phyloP scores from a whole-genome alignment of 805 yeast genomes.

The Starmera amethionina region DNA sequence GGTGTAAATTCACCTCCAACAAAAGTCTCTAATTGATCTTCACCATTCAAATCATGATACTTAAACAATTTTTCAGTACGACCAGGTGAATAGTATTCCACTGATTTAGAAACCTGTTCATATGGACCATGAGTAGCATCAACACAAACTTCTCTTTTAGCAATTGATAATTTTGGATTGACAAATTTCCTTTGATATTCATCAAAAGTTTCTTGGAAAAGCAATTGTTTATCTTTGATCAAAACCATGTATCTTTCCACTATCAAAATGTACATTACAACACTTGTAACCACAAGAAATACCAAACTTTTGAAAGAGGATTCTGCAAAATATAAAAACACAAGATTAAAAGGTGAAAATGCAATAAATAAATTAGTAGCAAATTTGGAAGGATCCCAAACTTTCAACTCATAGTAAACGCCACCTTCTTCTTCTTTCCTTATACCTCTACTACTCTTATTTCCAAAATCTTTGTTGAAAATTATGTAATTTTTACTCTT shows the following conservation, averaged over 20 bases:
- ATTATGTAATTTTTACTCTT: constrained; percentile 16
- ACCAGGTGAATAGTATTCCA: constrained; percentile 22
- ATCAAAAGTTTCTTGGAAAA: constrained; percentile 48
- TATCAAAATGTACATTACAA: constrained; percentile 29
- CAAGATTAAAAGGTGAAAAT: constrained; percentile 49
- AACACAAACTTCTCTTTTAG: constrained; percentile 48
- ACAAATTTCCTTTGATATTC: constrained; percentile 59
- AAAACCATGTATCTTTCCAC: constrained; percentile 35
- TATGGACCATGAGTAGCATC: constrained; percentile 39
- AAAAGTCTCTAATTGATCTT: constrained; percentile 21
- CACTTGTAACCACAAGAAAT: constrained; percentile 26
- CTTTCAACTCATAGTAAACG: constrained; percentile 42
- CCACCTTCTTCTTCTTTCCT: constrained; percentile 7
- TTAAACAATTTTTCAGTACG: constrained; percentile 32
- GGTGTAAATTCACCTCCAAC: constrained; percentile 23
- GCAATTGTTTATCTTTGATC: constrained; percentile 47
- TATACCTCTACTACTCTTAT: neutral
- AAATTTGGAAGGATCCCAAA: constrained; percentile 64
- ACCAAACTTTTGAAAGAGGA: constrained; percentile 28
- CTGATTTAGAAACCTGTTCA: constrained; percentile 9
- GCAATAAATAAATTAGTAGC: constrained; percentile 38
- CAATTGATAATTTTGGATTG: constrained; percentile 41
- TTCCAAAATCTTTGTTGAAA: constrained; percentile 13
- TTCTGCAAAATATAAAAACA: constrained; percentile 29
- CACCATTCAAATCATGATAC: constrained; percentile 34